These are phyloP conservation scores for Decorospora gaudefroyi DNA, from an alignment of 2,329 filamentous ascomycete genomes.

Conservation along the genomic window DNA sequence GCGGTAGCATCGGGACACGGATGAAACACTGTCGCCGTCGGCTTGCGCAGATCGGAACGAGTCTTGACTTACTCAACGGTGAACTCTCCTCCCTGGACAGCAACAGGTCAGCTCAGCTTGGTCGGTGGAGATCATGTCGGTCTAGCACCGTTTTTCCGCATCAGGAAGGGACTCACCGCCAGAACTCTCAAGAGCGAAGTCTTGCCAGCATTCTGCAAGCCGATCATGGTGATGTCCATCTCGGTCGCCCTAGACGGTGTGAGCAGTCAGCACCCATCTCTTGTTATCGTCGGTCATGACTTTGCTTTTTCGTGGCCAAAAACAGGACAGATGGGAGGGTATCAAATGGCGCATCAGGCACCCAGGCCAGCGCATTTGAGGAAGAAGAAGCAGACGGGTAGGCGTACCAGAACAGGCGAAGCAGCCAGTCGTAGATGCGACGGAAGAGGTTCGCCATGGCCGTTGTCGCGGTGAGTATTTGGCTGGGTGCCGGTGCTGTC, in stretches of 20 bases:
- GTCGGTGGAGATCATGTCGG: slow-evolving; percentile 24
- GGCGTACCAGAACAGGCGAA: slow-evolving; percentile 93
- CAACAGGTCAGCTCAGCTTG: slow-evolving; percentile 35
- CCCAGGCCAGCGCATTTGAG: slow-evolving; percentile 19
- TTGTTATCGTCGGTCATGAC: slow-evolving; percentile 10
- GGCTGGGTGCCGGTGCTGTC: slow-evolving; percentile 34
- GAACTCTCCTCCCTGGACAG: slow-evolving; percentile 87
- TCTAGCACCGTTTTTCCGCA: slow-evolving; percentile 40
- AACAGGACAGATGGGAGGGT: slow-evolving; percentile 22
- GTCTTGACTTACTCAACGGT: slow-evolving; percentile 84
- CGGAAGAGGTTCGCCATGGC: slow-evolving; percentile 89
- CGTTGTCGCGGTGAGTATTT: slow-evolving; percentile 38
- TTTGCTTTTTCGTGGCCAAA: slow-evolving; percentile 28
- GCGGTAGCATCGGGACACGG: slow-evolving; percentile 32
- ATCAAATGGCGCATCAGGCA: slow-evolving; percentile 40
- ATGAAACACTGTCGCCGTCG: slow-evolving; percentile 34
- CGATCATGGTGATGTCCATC: slow-evolving; percentile 99
- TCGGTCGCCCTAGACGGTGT: slow-evolving; percentile 78
- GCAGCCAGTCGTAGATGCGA: slow-evolving; percentile 95
- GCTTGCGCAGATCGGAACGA: slow-evolving; percentile 31
- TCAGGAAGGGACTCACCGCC: slow-evolving; percentile 70
- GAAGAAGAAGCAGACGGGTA: slow-evolving; percentile 17
- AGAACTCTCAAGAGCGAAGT: slow-evolving; percentile 91
- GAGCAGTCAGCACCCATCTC: slow-evolving; percentile 28
- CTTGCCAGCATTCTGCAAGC: slow-evolving; percentile 96